Conservation (phyloP, 371 early-diverging fungal genomes). For the Mucor racemosus region DNA sequence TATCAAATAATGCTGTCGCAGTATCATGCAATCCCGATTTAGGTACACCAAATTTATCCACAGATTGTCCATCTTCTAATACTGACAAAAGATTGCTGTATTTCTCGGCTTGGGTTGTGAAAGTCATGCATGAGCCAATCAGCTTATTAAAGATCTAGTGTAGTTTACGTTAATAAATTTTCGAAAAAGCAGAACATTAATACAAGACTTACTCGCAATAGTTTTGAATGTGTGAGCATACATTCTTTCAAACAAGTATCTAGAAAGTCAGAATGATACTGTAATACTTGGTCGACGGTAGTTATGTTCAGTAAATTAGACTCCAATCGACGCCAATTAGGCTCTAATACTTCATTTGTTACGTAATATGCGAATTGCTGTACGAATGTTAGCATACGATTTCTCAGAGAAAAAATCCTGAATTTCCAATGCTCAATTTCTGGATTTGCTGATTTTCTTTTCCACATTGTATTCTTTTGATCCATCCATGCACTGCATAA, state of each 20-base stretch:
- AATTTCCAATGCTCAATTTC: constrained; percentile 63
- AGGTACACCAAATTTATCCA: constrained; percentile 47
- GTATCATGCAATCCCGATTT: constrained; percentile 35
- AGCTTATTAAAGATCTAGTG: constrained; percentile 73
- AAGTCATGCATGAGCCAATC: constrained; percentile 69
- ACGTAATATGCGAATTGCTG: constrained; percentile 89
- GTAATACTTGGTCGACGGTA: constrained; percentile 88
- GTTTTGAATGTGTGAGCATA: constrained; percentile 83
- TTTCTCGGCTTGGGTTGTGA: constrained; percentile 61
- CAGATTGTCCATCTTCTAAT: constrained; percentile 50
- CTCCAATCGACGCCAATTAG: constrained; percentile 79
- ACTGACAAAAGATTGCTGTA: constrained; percentile 42
- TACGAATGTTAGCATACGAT: constrained; percentile 83
- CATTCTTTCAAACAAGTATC: constrained; percentile 90
- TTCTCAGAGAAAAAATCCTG: constrained; percentile 70
- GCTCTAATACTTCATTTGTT: constrained; percentile 89
- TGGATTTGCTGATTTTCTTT: constrained; percentile 23
- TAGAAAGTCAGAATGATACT: constrained; percentile 81
- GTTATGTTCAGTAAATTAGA: constrained; percentile 58
- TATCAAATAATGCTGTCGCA: constrained; percentile 28
- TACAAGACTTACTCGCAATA: constrained; percentile 66
- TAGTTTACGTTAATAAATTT: neutral
- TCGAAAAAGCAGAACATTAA: neutral
- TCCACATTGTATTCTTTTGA: constrained; percentile 53
- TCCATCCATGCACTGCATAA: constrained; percentile 78